Conservation (phyloP, 169 alveolate species). For the Eimeria sp. region DNA sequence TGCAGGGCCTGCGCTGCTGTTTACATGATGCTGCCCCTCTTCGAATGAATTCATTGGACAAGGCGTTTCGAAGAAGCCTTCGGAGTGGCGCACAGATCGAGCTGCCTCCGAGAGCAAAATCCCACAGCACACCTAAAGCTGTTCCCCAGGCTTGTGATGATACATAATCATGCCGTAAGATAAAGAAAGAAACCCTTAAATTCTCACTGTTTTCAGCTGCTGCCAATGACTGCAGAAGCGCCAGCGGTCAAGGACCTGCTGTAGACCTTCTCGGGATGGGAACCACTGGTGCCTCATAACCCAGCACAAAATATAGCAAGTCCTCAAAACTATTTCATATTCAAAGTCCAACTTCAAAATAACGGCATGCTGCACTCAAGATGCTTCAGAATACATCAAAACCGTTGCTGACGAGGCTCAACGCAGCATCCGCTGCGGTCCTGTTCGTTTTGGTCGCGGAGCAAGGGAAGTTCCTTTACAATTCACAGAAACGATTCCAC, state of each 20-base stretch:
- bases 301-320: background rate
- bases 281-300: constrained; percentile 10
- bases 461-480: background rate
- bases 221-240: background rate
- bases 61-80: background rate
- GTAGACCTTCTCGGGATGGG: constrained; percentile 26
- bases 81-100: constrained; percentile 4
- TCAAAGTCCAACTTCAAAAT: background rate
- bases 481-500: background rate
- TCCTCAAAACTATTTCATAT: background rate
- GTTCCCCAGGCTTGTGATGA: background rate
- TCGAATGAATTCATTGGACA: constrained; percentile 9
- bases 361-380: background rate
- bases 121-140: background rate
- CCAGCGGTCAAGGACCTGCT: background rate
- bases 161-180: background rate
- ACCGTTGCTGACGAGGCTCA: background rate
- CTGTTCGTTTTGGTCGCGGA: constrained; percentile 11
- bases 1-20: background rate
- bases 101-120: background rate
- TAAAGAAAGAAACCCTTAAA: background rate
- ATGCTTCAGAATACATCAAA: background rate
- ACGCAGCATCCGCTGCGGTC: background rate
- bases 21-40: background rate
- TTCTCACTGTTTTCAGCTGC: background rate